Percentiles rank a stretch among this genome's conserved stretches.
Conservation (phyloP, 75 land plant genomes). For the Sequoia sempervirens region DNA sequence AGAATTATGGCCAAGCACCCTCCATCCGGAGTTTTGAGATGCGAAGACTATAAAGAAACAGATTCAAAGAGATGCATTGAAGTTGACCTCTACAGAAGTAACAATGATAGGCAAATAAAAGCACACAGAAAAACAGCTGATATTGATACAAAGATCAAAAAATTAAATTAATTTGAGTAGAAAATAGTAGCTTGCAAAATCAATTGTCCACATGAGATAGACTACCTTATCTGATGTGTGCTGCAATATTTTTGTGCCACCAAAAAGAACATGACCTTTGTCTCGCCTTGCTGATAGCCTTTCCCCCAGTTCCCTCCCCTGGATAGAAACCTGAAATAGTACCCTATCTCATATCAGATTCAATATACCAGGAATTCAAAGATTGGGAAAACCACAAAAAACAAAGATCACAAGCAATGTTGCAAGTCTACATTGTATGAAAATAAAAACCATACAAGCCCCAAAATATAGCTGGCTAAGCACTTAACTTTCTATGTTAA, state of each 20-base stretch:
- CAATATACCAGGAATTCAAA: neutral
- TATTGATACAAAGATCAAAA: neutral
- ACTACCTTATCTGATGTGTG: conserved; percentile 91
- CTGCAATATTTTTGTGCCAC: conserved; percentile 97
- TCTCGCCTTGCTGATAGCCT: conserved; percentile 75
- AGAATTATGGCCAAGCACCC: conserved; percentile 93
- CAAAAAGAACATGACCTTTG: conserved; percentile 89
- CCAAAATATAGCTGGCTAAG: neutral
- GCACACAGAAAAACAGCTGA: conserved; percentile 4
- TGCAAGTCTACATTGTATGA: neutral
- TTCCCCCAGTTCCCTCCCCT: conserved; percentile 65
- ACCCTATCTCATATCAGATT: neutral
- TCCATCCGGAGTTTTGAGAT: conserved; percentile 92
- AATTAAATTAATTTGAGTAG: neutral
- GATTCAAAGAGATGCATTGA: neutral
- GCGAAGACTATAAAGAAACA: conserved; percentile 22
- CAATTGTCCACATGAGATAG: neutral
- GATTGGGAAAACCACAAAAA: neutral
- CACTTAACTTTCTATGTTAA: neutral
- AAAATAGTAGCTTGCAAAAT: neutral
- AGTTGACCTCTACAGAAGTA: neutral
- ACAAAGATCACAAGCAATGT: neutral
- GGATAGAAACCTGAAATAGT: conserved; percentile 60
- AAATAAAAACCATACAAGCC: neutral
- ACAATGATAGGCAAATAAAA: conserved; percentile 2